Evolutionary conservation across 805 yeast species (phyloP).

Genomic region (Spathaspora passalidarum): DNA sequence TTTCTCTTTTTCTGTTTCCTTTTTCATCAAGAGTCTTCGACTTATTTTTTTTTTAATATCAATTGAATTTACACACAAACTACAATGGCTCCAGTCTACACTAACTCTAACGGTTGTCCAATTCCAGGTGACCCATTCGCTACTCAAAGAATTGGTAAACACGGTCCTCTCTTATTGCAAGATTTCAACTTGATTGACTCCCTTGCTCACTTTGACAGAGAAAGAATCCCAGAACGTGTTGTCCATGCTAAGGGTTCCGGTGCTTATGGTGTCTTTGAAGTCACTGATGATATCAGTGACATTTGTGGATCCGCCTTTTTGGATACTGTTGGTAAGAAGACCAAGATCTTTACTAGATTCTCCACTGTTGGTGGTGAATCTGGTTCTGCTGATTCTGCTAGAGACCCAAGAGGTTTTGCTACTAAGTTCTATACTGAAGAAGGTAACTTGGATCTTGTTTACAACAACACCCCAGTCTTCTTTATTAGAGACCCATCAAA

Average conservation of each 20-base stretch:
- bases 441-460: slow-evolving; percentile 82
- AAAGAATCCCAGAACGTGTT: slow-evolving; percentile 88
- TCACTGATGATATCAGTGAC: slow-evolving; percentile 80
- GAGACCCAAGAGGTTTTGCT: slow-evolving; percentile 87
- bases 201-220: slow-evolving; percentile 84
- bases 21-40: neutral
- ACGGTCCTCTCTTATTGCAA: slow-evolving; percentile 79
- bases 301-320: slow-evolving; percentile 69
- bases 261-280: slow-evolving; percentile 83
- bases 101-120: slow-evolving; percentile 78
- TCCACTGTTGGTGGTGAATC: slow-evolving; percentile 86
- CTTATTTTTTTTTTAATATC: neutral
- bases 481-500: slow-evolving; percentile 82
- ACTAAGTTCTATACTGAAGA: slow-evolving; percentile 79
- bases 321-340: slow-evolving; percentile 73
- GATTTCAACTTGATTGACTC: slow-evolving; percentile 80
- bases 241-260: slow-evolving; percentile 95
- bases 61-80: neutral
- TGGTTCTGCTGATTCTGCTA: slow-evolving; percentile 78
- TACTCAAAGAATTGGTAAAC: slow-evolving; percentile 68
- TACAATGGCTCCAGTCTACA: slow-evolving; percentile 56
- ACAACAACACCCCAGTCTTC: slow-evolving; percentile 83
- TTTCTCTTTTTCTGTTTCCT: neutral
- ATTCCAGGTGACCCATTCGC: slow-evolving; percentile 66
- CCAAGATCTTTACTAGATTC: slow-evolving; percentile 70